A percentile compares a stretch with the other conserved stretches of the same genome.
Conservation (phyloP, 768 basidiomycete genomes). For the Coprinopsis marcescibilis region DNA sequence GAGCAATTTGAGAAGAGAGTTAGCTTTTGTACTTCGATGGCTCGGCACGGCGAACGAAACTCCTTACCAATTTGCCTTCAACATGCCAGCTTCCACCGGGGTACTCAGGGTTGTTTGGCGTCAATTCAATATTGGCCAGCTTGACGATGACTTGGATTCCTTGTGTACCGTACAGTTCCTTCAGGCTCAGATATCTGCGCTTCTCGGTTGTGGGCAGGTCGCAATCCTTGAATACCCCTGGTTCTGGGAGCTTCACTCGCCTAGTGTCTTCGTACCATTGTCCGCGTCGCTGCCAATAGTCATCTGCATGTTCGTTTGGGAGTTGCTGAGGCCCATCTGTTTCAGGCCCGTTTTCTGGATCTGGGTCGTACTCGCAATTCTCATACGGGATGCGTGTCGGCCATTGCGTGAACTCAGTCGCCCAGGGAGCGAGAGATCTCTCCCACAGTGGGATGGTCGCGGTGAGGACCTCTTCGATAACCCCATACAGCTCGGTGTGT, state of each 20-base stretch:
- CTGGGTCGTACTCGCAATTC: background rate
- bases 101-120: constrained; percentile 14
- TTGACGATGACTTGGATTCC: constrained; percentile 20
- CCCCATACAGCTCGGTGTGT: constrained; percentile 19
- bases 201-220: too few species aligned
- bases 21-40: constrained; percentile 18
- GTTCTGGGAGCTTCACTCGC: background rate
- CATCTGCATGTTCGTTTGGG: background rate
- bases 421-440: constrained; percentile 16
- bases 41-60: constrained; percentile 4
- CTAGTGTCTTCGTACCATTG: background rate
- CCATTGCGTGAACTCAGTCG: background rate
- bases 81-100: constrained; percentile 16
- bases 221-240: background rate
- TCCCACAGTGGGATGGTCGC: constrained; percentile 27
- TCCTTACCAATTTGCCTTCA: constrained; percentile 16
- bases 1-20: too few species aligned
- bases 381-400: background rate
- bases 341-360: background rate
- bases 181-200: background rate
- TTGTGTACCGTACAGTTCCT: background rate
- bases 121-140: constrained; percentile 18
- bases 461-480: constrained; percentile 22
- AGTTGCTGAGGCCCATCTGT: background rate
- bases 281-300: background rate